phyloP scores from a whole-genome alignment of 2,329 filamentous ascomycete species.

The Stenocarpella maydis region DNA sequence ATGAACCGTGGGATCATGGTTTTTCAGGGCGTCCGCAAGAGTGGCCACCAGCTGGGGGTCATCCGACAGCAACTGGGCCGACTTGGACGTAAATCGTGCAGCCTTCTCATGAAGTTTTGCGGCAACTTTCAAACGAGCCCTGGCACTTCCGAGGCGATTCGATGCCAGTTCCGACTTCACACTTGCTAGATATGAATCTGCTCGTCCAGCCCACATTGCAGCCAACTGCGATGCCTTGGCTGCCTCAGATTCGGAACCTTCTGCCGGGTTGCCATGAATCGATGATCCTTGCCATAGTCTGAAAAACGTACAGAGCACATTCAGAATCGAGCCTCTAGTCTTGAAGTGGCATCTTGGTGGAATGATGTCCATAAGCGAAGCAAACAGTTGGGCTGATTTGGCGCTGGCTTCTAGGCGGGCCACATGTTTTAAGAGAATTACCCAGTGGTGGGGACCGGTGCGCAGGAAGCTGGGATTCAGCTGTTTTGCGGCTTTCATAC shows the following conservation, averaged over 20 bases:
- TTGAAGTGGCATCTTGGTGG: conserved; percentile 4
- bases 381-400: conserved; percentile 20
- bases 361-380: conserved; percentile 23
- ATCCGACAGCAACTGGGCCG: conserved; percentile 26
- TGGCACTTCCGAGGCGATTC: not conserved
- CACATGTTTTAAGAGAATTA: conserved; percentile 23
- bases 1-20: conserved; percentile 14
- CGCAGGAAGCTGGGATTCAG: conserved; percentile 18
- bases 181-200: not conserved
- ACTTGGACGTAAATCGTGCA: conserved; percentile 22
- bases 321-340: conserved; percentile 25
- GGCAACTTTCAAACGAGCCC: not conserved
- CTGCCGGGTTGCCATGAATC: conserved; percentile 25
- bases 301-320: conserved; percentile 28
- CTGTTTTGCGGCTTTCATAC: conserved; percentile 1
- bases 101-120: not conserved
- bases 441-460: conserved; percentile 16
- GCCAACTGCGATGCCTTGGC: conserved; percentile 1
- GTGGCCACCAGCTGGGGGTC: conserved; percentile 8
- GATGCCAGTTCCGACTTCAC: conserved; percentile 17
- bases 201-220: conserved; percentile 29
- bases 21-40: conserved; percentile 25
- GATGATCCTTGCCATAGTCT: conserved; percentile 25
- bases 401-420: conserved; percentile 3
- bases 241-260: not conserved